A percentile compares a stretch with the other conserved stretches of the same genome.
phyloP scores from a whole-genome alignment of 352 stramenopile genomes.

The Phytophthora fragariae region DNA sequence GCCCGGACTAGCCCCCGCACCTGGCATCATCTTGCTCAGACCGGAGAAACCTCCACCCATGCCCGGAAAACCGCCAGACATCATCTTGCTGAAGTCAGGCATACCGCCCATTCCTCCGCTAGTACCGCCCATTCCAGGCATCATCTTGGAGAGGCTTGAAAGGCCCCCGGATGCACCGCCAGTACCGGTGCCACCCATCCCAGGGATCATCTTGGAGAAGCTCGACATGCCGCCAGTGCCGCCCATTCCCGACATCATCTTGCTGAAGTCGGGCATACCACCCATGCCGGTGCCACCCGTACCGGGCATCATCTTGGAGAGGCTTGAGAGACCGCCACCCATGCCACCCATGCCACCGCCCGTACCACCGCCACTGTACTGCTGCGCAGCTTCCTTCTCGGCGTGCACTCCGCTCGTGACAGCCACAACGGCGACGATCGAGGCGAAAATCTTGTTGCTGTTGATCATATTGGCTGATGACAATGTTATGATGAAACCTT shows the following conservation, averaged over 20 bases:
- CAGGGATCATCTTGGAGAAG: conserved; percentile 6
- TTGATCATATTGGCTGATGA: background rate
- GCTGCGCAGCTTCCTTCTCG: background rate
- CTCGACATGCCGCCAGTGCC: background rate
- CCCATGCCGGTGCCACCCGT: background rate
- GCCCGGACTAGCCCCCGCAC: background rate
- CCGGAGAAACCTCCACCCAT: background rate
- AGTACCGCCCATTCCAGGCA: background rate
- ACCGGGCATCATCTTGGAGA: background rate
- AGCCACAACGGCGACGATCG: background rate
- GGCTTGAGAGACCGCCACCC: background rate
- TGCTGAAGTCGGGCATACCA: background rate
- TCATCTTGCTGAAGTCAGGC: conserved; percentile 4
- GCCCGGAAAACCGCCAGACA: background rate
- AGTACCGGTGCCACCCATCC: background rate
- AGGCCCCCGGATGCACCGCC: background rate
- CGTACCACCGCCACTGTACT: background rate
- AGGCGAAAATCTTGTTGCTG: background rate
- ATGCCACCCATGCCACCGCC: background rate
- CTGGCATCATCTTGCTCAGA: conserved; percentile 3
- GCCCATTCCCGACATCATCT: conserved; percentile 7
- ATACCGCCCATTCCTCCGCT: background rate
- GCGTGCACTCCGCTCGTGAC: background rate
- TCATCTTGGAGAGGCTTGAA: background rate
- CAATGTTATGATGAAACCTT: background rate